phyloP scores from a whole-genome alignment of 495 filamentous ascomycete genomes.

The Aspergillus steynii region DNA sequence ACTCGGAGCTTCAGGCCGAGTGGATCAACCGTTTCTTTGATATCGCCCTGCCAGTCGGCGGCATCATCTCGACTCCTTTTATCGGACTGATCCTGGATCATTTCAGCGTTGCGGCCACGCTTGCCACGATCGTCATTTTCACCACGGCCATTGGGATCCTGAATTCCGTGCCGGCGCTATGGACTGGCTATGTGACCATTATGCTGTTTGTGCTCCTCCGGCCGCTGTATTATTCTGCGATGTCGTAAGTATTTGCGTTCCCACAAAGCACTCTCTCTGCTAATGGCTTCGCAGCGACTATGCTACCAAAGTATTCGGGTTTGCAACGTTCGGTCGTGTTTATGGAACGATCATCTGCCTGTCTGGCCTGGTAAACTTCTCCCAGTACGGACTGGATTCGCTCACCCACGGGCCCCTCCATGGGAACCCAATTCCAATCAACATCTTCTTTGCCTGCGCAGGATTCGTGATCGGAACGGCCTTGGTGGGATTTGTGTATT shows the following conservation, averaged over 20 bases:
- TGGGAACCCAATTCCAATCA: conserved; percentile 77
- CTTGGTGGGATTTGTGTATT: conserved; percentile 59
- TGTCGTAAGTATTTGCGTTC: conserved; percentile 44
- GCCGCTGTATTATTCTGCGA: conserved; percentile 52
- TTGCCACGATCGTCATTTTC: conserved; percentile 66
- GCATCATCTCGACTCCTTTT: conserved; percentile 78
- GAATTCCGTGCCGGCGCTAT: conserved; percentile 68
- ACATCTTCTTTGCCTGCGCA: conserved; percentile 61
- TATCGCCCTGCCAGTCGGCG: conserved; percentile 83
- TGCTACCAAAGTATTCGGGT: conserved; percentile 91
- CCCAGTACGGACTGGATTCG: conserved; percentile 76
- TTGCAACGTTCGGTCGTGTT: conserved; percentile 87
- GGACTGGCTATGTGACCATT: conserved; percentile 77
- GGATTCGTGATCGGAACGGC: conserved; percentile 62
- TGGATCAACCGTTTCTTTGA: conserved; percentile 87
- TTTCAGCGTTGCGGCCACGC: conserved; percentile 64
- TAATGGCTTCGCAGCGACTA: conserved; percentile 64
- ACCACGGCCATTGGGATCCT: conserved; percentile 78
- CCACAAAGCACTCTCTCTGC: not conserved
- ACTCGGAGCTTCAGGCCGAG: conserved; percentile 55
- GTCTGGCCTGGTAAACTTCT: conserved; percentile 82
- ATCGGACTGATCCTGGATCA: conserved; percentile 79
- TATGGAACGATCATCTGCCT: conserved; percentile 91
- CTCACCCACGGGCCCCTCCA: conserved; percentile 72
- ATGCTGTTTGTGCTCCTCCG: conserved; percentile 66